Base-by-base conservation (phyloP, 352 stramenopile species). In the Globisporangium iwayamae region DNA sequence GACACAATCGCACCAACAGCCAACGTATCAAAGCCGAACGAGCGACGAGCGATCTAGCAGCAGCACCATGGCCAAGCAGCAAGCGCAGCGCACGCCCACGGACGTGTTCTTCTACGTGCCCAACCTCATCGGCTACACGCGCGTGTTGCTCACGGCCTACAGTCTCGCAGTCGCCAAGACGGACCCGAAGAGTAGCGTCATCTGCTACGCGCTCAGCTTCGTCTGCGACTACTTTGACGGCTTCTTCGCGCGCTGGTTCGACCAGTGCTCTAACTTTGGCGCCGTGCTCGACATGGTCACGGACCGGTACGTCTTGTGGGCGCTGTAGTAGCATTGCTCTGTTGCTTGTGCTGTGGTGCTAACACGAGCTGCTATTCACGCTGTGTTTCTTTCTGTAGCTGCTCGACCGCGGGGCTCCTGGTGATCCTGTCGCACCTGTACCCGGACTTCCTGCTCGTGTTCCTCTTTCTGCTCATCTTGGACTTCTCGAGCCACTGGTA, bases 231-330 rank as follows among this genome's bases (percentile, higher is more conserved):
- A 98, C 65, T 98, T 99, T 66, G 97, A 99, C 78, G 97, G 97
- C 62, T 95, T 98, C 71, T 97, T 98, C 56, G 97, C 97, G 52
- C 85, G 96, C 61, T 95, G 92, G 73, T 97, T 98, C 69, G 78
- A 99, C 70, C 97, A 99, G 83, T 98, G 89, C 65, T 98, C 92
- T 43, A 91, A 82, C 45, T 99, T 97, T 76, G 96, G 97, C 56
- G 92, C 89, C 16, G 83, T 99, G 61, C 77, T 99, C 43, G 97
- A 99, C 74, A 99, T 99, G 97, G 94, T 99, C 30, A 99, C 97
- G 20, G 96, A 99, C 75, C 81, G 96, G 72, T 80, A 55, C 53
- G 58, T 54, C 5, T 11, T 20, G 16, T 28, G 14, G 46, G 32
- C 4, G 43, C 16, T 9, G 18, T 14, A 7, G 18, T 14, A 7